Percentiles rank a stretch among this genome's conserved stretches.
Evolutionary conservation across 495 filamentous ascomycete genomes (phyloP).

Genomic region (Wilcoxina mikolae): DNA sequence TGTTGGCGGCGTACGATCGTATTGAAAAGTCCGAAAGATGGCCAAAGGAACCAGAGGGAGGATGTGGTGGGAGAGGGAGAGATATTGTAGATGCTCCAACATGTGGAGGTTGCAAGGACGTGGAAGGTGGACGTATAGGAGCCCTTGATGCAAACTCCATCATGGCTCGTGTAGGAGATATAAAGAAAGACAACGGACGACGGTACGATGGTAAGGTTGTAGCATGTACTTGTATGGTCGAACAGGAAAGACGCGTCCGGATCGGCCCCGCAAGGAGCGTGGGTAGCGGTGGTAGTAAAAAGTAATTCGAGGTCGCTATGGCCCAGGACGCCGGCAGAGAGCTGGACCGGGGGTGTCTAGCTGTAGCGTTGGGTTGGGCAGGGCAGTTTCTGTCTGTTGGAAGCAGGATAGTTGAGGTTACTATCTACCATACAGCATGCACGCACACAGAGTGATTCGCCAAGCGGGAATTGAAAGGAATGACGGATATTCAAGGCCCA

Average conservation of each 20-base stretch:
- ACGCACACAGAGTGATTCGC: background rate
- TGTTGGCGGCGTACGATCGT: background rate
- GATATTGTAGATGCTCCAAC: background rate
- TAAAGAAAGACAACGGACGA: background rate
- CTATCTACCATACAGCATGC: background rate
- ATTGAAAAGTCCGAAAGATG: slow-evolving; percentile 15
- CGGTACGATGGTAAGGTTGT: background rate
- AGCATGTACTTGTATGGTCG: background rate
- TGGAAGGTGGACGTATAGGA: background rate
- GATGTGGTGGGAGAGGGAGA: background rate
- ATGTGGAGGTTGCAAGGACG: background rate
- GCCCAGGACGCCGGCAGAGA: slow-evolving; percentile 17
- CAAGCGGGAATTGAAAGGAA: background rate
- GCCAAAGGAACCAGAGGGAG: background rate
- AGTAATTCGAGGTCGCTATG: slow-evolving; percentile 21
- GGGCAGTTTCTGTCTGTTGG: background rate
- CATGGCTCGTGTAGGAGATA: slow-evolving; percentile 2
- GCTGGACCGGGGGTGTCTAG: slow-evolving; percentile 23
- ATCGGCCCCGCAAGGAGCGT: background rate
- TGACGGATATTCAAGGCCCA: background rate
- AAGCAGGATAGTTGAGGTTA: background rate
- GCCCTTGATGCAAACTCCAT: slow-evolving; percentile 5
- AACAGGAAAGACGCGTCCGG: slow-evolving; percentile 1
- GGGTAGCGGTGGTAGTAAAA: slow-evolving; percentile 21
- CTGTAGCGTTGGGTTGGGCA: slow-evolving; percentile 2